Conservation (phyloP, 2,329 filamentous ascomycete species). For the Aureobasidium sp. region DNA sequence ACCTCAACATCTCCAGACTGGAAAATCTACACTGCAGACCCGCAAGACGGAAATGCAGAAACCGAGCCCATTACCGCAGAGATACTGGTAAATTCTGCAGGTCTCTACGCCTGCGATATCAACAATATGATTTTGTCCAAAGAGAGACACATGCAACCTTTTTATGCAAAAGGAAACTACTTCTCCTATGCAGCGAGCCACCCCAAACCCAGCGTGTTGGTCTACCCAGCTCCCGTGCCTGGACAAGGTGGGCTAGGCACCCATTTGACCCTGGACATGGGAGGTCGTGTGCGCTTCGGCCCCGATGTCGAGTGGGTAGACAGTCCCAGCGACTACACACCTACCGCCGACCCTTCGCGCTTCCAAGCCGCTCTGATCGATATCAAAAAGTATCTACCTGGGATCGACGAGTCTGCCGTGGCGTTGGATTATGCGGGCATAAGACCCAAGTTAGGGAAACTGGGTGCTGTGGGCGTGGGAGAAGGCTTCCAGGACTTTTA, state of each 20-base stretch:
- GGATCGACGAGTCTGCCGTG: slow-evolving; percentile 57
- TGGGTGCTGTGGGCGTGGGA: slow-evolving; percentile 51
- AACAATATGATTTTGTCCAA: slow-evolving; percentile 71
- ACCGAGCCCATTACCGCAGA: slow-evolving; percentile 55
- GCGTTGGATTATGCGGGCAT: slow-evolving; percentile 85
- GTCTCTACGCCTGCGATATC: slow-evolving; percentile 65
- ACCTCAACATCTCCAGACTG: slow-evolving; percentile 59
- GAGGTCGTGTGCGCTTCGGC: slow-evolving; percentile 77
- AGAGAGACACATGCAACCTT: slow-evolving; percentile 50
- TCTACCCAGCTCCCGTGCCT: slow-evolving; percentile 81
- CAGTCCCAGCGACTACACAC: slow-evolving; percentile 54
- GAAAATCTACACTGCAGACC: slow-evolving; percentile 48
- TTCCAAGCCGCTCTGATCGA: slow-evolving; percentile 61
- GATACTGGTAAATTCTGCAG: slow-evolving; percentile 76
- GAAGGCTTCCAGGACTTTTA: slow-evolving; percentile 77
- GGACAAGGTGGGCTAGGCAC: slow-evolving; percentile 82
- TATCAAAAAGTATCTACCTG: slow-evolving; percentile 72
- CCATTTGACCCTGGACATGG: slow-evolving; percentile 84
- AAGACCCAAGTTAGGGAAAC: slow-evolving; percentile 67
- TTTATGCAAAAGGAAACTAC: slow-evolving; percentile 92
- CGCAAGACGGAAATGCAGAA: slow-evolving; percentile 15
- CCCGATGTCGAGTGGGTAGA: slow-evolving; percentile 94
- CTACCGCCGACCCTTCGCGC: slow-evolving; percentile 52
- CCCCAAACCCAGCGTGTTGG: slow-evolving; percentile 61
- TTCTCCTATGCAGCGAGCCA: slow-evolving; percentile 66